Percentiles rank a stretch among this genome's conserved stretches.
Conservation (phyloP, 768 basidiomycete genomes). For the Suillus fuscotomentosus region DNA sequence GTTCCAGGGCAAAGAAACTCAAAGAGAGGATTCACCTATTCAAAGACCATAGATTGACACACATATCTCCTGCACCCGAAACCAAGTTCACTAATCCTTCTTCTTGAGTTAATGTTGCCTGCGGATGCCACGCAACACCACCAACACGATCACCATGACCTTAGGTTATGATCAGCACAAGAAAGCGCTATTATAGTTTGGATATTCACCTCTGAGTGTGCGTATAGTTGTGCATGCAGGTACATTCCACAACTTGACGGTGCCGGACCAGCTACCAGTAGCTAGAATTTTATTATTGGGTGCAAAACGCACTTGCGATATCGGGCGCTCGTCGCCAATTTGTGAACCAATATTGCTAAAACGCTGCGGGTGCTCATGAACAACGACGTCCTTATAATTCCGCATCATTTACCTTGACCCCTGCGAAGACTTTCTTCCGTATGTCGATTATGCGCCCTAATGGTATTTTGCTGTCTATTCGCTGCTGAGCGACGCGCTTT, state of each 20-base stretch:
- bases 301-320: slow-evolving; percentile 91
- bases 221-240: slow-evolving; percentile 82
- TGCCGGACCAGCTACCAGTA: slow-evolving; percentile 96
- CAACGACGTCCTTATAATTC: background rate
- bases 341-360: slow-evolving; percentile 94
- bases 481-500: slow-evolving; percentile 90
- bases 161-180: slow-evolving; percentile 27
- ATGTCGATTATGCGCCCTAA: slow-evolving; percentile 88
- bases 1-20: background rate
- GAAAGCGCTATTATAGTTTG: background rate
- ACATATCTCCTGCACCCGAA: slow-evolving; percentile 87
- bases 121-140: slow-evolving; percentile 97
- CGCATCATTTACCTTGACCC: slow-evolving; percentile 71
- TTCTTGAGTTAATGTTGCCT: slow-evolving; percentile 74
- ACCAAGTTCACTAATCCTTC: slow-evolving; percentile 76
- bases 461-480: slow-evolving; percentile 83
- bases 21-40: slow-evolving; percentile 52
- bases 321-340: slow-evolving; percentile 94
- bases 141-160: slow-evolving; percentile 91
- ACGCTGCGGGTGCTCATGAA: slow-evolving; percentile 47
- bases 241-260: slow-evolving; percentile 93
- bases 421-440: slow-evolving; percentile 84
- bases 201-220: slow-evolving; percentile 63
- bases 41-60: slow-evolving; percentile 87
- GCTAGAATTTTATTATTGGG: slow-evolving; percentile 87